These are phyloP conservation scores for Corymbia calophylla DNA, from an alignment of 441 rosid species.

Conservation along the genomic window DNA sequence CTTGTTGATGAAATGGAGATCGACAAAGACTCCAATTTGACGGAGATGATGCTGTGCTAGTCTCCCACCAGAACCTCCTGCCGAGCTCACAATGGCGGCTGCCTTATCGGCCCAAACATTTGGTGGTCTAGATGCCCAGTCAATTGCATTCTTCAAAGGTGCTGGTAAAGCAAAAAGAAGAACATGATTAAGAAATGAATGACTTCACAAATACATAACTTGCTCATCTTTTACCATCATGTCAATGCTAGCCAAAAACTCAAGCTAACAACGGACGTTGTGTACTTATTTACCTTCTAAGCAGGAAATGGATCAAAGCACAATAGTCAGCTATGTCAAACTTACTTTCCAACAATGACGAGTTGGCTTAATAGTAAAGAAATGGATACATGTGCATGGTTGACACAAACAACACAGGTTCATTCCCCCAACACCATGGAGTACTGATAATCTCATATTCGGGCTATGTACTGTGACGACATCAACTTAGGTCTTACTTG, in stretches of 20 bases:
- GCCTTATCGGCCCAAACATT: constrained; percentile 73
- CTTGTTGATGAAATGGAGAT: constrained; percentile 80
- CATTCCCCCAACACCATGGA: not conserved
- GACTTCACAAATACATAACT: not conserved
- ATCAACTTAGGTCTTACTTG: not conserved
- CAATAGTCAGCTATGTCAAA: not conserved
- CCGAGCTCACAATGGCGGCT: constrained; percentile 66
- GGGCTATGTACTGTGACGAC: not conserved
- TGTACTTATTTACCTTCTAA: not conserved
- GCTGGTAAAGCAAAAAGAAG: constrained; percentile 11
- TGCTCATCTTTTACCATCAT: not conserved
- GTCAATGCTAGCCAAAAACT: not conserved
- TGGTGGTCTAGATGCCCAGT: constrained; percentile 82
- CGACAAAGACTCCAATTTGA: constrained; percentile 65
- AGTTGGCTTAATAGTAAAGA: not conserved
- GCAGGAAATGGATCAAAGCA: not conserved
- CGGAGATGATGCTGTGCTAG: constrained; percentile 61
- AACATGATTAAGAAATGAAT: not conserved
- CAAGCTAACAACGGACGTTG: not conserved
- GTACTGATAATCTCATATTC: too few species aligned
- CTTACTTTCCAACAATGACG: not conserved
- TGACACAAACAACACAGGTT: not conserved
- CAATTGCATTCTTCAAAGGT: constrained; percentile 71
- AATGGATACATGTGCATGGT: not conserved
- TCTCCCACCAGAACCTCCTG: constrained; percentile 55